Evolutionary conservation across 768 basidiomycete species (phyloP).

Genomic region (Suillus clintonianus): DNA sequence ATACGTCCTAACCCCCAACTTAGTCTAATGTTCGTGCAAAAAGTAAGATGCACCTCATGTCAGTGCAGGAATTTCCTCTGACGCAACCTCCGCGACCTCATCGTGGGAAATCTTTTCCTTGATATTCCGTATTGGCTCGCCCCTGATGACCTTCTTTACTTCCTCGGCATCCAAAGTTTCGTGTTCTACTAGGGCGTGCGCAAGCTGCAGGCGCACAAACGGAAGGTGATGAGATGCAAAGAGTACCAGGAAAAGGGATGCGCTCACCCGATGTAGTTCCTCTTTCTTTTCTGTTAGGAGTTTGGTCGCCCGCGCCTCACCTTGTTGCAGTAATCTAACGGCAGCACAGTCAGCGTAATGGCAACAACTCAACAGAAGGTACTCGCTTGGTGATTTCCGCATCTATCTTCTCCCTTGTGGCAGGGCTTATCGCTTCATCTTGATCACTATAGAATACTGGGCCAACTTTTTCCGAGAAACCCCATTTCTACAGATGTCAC

Average conservation of each 20-base stretch:
- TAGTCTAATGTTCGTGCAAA: slow-evolving; percentile 8
- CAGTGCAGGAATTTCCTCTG: slow-evolving; percentile 10
- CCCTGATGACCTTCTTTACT: slow-evolving; percentile 82
- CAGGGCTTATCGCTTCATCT: slow-evolving; percentile 68
- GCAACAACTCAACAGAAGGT: not conserved
- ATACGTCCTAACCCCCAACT: slow-evolving; percentile 12
- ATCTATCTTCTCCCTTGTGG: slow-evolving; percentile 84
- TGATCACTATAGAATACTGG: slow-evolving; percentile 81
- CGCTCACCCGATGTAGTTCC: slow-evolving; percentile 72
- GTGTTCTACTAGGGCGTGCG: slow-evolving; percentile 89
- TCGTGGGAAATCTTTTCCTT: slow-evolving; percentile 67
- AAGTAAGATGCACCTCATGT: slow-evolving; percentile 11
- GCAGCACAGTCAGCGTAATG: not conserved
- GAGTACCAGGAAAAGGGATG: not conserved
- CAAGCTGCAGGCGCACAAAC: slow-evolving; percentile 55
- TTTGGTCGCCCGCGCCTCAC: slow-evolving; percentile 64
- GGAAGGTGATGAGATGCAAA: not conserved
- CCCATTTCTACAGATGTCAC: slow-evolving; percentile 56
- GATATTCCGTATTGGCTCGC: slow-evolving; percentile 75
- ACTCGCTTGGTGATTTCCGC: slow-evolving; percentile 81
- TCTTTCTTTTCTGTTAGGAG: slow-evolving; percentile 67
- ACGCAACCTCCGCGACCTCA: slow-evolving; percentile 1
- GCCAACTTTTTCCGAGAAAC: slow-evolving; percentile 77
- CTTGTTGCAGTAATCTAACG: slow-evolving; percentile 62
- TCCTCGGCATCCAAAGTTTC: slow-evolving; percentile 90